Base-by-base conservation (phyloP, 2,329 filamentous ascomycete genomes). In the Aspergillus nomiae region DNA sequence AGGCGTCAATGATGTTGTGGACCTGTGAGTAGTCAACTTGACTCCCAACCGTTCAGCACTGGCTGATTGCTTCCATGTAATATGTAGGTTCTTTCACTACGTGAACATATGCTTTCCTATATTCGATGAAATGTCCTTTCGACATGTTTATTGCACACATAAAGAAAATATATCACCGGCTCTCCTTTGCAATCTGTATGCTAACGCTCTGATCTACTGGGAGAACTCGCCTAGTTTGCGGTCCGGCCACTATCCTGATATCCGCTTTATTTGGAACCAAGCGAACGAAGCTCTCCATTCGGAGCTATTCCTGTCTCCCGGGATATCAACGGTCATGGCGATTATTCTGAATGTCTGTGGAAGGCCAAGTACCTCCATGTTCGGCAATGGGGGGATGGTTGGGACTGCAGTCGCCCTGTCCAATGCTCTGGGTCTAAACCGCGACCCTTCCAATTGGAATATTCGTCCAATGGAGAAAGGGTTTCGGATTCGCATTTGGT, bases 231-330 rank as follows among this genome's bases (percentile, higher is more conserved):
- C 76, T 0, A 65, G 70, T 1, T 60, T 82, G 3, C 71, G 69
- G 0, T 63, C 65, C 0, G 75, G 79, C 32, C 77, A 80, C 9
- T 71, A 76, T 21, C 85, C 85, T 0, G 85, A 87, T 65, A 76
- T 78, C 24, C 81, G 83, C 10, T 88, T 84, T 66, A 81, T 86
- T 26, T 88, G 86, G 85, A 87, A 87, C 48, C 79, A 85, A 24
- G 84, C 84, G 2, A 83, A 79, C 21, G 83, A 85, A 62, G 84
- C 85, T 0, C 73, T 86, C 0, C 83, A 85, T 64, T 86, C 83
- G 0, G 85, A 87, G 50, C 76, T 87, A 1, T 78, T 84, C 26
- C 72, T 84, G 2, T 83, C 82, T 0, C 85, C 85, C 0, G 83
- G 85, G 0, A 80, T 87, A 54, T 83, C 84, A 0, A 84, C 84